A percentile compares a stretch with the other conserved stretches of the same genome.
Evolutionary conservation across 768 basidiomycete species (phyloP).

Genomic region (Naganishia randhawae): DNA sequence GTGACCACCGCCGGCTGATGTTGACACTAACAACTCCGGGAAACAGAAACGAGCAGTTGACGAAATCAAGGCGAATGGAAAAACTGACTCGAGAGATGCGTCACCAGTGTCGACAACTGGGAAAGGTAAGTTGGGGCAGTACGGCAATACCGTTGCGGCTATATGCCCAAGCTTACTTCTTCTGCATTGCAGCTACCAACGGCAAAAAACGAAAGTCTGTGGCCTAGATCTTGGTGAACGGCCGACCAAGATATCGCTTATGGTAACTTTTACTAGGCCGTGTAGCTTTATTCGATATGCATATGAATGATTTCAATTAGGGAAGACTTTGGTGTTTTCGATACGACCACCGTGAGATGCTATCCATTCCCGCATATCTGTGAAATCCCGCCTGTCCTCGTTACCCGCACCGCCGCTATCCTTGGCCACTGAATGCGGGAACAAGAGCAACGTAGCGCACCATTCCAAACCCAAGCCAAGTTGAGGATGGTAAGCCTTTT

Average conservation of each 20-base stretch:
- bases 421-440: not conserved
- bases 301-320: not conserved
- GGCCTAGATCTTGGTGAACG: not conserved
- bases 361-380: not conserved
- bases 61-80: constrained; percentile 29
- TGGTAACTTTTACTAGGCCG: constrained; percentile 2
- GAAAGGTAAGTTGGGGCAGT: not conserved
- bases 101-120: constrained; percentile 18
- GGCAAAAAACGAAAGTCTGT: constrained; percentile 17
- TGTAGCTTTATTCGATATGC: constrained; percentile 14
- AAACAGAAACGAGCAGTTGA: constrained; percentile 33
- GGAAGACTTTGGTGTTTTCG: constrained; percentile 1
- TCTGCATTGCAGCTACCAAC: not conserved
- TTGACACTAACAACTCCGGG: not conserved
- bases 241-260: not conserved
- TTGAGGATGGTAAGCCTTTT: constrained; percentile 21
- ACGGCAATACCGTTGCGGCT: not conserved
- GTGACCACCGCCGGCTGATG: too few species aligned
- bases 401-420: not conserved
- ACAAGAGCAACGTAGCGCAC: constrained; percentile 10
- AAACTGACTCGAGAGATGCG: constrained; percentile 19
- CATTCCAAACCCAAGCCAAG: constrained; percentile 10
- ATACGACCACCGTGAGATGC: not conserved
- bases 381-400: not conserved
- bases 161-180: not conserved